Evolutionary conservation across 1,139 yeast genomes (phyloP).

Genomic region (Debaryomyces udenii): DNA sequence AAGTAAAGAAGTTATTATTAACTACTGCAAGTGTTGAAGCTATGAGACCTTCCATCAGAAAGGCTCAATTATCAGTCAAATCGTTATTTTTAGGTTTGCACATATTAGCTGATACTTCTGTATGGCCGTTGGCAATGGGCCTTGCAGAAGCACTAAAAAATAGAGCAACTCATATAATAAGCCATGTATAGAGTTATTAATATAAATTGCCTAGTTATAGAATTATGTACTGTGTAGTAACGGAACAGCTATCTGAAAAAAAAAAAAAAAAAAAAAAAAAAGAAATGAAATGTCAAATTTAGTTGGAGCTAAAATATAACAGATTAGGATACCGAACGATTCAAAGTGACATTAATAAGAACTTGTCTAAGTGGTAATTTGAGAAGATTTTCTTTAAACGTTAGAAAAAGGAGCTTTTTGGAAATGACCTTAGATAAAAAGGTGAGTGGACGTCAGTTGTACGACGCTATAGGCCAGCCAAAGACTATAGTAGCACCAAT

Average conservation of each 20-base stretch:
- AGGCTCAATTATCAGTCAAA: conserved; percentile 56
- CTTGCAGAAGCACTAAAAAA: conserved; percentile 77
- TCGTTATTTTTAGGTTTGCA: conserved; percentile 69
- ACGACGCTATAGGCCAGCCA: conserved; percentile 71
- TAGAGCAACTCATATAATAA: conserved; percentile 49
- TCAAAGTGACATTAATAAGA: conserved; percentile 4
- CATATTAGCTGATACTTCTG: conserved; percentile 77
- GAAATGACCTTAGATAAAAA: conserved; percentile 16
- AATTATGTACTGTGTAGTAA: no score
- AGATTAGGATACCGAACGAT: not conserved
- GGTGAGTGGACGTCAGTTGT: conserved; percentile 66
- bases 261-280: conserved; percentile 4
- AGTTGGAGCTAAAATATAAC: not conserved
- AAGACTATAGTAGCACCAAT: conserved; percentile 92
- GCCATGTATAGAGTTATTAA: conserved; percentile 6
- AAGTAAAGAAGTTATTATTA: conserved; percentile 22
- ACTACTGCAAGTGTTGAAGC: conserved; percentile 36
- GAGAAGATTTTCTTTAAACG: conserved; percentile 1
- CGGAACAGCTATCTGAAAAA: no score
- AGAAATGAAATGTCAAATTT: not conserved
- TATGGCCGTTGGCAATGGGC: conserved; percentile 77
- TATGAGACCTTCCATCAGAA: conserved; percentile 37
- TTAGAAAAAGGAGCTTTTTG: not conserved
- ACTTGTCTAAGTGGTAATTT: not conserved
- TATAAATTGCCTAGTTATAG: conserved; percentile 3